Base-by-base conservation (phyloP, 805 yeast genomes). In the Hanseniaspora lindneri region DNA sequence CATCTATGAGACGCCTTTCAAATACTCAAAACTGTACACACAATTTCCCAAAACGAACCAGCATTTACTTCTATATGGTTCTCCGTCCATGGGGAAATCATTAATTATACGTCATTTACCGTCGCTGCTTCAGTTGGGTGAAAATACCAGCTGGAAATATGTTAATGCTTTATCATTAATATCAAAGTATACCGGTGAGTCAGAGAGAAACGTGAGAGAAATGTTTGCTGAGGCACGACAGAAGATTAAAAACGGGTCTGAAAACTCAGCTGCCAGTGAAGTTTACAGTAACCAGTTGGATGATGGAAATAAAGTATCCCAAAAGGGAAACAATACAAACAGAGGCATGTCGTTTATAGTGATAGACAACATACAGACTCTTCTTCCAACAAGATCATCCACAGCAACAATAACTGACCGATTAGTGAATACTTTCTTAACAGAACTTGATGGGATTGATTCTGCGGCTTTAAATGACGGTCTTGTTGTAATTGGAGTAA, bases 361-460 rank as follows among this genome's bases (percentile, higher is more conserved):
- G 60, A 88, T 89, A 63, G 97, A 89, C 65, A 96, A 89, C 60
- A 88, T 89, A 62, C 97, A 89, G 57, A 87, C 97, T 0, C 86
- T 92, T 59, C 96, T 97, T 0, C 97, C 97, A 0, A 88, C 88
- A 61, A 80, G 97, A 72, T 97, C 97, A 2, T 96, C 88, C 58
- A 84, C 95, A 1, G 88, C 97, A 0, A 97, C 97, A 50, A 97
- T 92, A 3, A 92, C 97, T 2, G 98, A 92, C 62, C 74, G 98
- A 56, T 96, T 92, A 35, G 98, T 92, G 23, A 92, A 92, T 65
- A 98, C 92, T 61, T 76, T 92, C 77, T 73, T 92, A 57, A 92
- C 98, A 0, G 96, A 92, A 61, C 88, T 92, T 95, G 98, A 92
- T 64, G 98, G 98, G 67, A 97, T 97, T 0, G 97, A 92, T 63